Base-by-base conservation (phyloP, 164 flowering plant species). In the Tinospora cordifolia region DNA sequence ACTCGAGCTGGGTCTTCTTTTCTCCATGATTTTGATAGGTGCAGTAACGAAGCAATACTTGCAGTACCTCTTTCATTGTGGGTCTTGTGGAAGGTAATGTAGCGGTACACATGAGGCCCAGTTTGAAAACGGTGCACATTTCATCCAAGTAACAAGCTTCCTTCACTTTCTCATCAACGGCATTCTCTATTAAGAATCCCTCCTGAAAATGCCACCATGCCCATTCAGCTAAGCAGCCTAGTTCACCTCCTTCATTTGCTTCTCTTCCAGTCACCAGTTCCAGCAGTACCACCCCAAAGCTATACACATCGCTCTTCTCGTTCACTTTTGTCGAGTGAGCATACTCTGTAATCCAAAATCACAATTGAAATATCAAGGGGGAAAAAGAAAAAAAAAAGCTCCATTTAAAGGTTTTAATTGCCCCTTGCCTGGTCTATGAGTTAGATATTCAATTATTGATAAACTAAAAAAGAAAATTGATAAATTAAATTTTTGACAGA, bases 251-350 rank as follows among this genome's bases (percentile, higher is more conserved):
- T 6, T 54, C 60, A 7, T 83, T 79, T 13, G 93, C 79, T 77
- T 87, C 86, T 72, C 81, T 83, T 69, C 97, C 98, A 0, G 98
- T 93, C 24, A 71, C 86, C 34, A 93, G 80, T 59, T 93, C 98
- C 15, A 93, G 72, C 0, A 93, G 86, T 0, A 93, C 97, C 36
- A 93, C 98, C 10, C 98, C 98, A 57, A 89, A 93, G 81, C 98
- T 91, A 63, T 89, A 91, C 0, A 90, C 86, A 68, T 93, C 98
- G 9, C 82, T 79, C 83, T 88, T 91, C 78, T 90, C 92, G 38
- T 84, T 86, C 77, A 88, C 91, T 72, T 70, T 87, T 5, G 78
- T 74, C 24, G 92, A 85, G 69, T 82, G 82, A 0, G 89, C 95
- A 64, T 84, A 91, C 67, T 93, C 98, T 92, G 89, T 66, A 75